Evolutionary conservation across 352 stramenopile species (phyloP).

Genomic region (Globisporangium heterothallicum): DNA sequence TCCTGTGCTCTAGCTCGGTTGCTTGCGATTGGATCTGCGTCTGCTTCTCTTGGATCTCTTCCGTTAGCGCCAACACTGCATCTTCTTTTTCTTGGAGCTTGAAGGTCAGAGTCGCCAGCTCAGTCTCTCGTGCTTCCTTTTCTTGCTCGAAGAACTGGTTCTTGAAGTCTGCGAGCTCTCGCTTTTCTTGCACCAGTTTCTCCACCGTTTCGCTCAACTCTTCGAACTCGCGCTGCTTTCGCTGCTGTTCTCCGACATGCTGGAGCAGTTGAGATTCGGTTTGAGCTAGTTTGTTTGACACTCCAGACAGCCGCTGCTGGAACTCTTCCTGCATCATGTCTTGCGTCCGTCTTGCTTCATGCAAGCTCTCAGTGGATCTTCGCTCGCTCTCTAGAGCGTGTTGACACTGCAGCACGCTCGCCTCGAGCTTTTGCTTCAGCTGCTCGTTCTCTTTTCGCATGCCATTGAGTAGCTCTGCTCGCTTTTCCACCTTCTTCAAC

Average conservation of each 20-base stretch:
- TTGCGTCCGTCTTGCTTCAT: conserved; percentile 25
- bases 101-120: conserved; percentile 15
- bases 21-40: conserved; percentile 20
- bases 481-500: conserved; percentile 80
- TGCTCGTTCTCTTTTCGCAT: conserved; percentile 74
- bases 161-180: neutral
- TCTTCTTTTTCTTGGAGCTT: conserved; percentile 18
- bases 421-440: conserved; percentile 23
- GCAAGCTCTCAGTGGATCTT: conserved; percentile 13
- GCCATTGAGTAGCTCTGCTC: conserved; percentile 67
- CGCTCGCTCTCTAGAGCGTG: conserved; percentile 14
- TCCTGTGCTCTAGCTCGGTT: conserved; percentile 16
- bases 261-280: conserved; percentile 20
- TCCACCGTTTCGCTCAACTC: conserved; percentile 18
- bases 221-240: conserved; percentile 12
- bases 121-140: neutral
- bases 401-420: conserved; percentile 13
- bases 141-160: conserved; percentile 2
- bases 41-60: conserved; percentile 21
- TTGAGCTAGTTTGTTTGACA: conserved; percentile 13
- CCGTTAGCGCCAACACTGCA: conserved; percentile 18
- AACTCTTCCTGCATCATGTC: conserved; percentile 34
- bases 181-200: conserved; percentile 4
- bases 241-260: conserved; percentile 17
- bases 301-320: conserved; percentile 27